Evolutionary conservation across 2,329 filamentous ascomycete species (phyloP), one percentile per base, ranked within the genome.

Genomic region (Diaporthe citriasiana): DNA sequence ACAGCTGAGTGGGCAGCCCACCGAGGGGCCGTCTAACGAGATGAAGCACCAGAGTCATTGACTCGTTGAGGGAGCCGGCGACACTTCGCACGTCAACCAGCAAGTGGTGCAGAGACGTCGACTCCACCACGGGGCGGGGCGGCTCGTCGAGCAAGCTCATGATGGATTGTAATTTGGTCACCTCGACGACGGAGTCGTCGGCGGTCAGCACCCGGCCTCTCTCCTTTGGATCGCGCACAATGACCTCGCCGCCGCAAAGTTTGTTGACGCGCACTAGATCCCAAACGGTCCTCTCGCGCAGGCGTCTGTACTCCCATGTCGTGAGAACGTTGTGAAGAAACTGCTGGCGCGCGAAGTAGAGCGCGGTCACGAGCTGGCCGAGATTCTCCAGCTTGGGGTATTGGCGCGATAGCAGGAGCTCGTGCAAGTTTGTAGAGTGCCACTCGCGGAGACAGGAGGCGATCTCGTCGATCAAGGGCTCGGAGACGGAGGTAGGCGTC

Each of bases 361-460:
- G 88, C n/a, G 92, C 91, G 66, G 92, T 90, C 57, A 98, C 93
- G 71, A 98, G 88, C 73, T 90, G 89, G 1, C 95, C 94, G 81
- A 98, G 91, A 76, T 93, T 91, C 79, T 97, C 95, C 72, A 99
- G 86, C 71, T 92, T 90, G 66, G 89, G 86, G 83, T 99, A 99
- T 81, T 95, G 92, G 75, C 95, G 90, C 27, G 92, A 91, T 12
- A 99, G 89, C 1, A 99, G 89, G 33, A 98, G 88, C 81, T 97
- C 95, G 84, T 99, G 97, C 22, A 99, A 88, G 81, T 98, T 97
- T 25, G 95, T 98, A 27, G 97, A 97, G 84, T 99, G 96, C 97
- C 97, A 99, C 88, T 99, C 97, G 78, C 97, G 91, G 76, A 99
- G 85, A 82, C 97, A 99, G 4, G 95, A 98, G 19, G 97, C 95